Evolutionary conservation across 768 basidiomycete genomes (phyloP).

Genomic region (Crassisporium funariophilum): DNA sequence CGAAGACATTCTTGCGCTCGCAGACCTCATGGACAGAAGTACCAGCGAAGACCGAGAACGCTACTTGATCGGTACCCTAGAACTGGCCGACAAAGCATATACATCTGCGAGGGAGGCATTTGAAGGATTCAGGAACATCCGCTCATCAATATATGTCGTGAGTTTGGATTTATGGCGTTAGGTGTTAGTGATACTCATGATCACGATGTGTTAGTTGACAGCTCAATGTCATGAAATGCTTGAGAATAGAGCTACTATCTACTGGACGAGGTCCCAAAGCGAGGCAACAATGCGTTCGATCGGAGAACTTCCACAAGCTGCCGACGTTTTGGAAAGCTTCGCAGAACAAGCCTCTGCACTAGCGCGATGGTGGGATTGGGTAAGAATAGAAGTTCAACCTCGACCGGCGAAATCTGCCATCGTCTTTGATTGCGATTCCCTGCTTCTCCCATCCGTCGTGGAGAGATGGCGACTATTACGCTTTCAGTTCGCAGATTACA

Average conservation of each 20-base stretch:
- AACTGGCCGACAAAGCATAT: constrained; percentile 17
- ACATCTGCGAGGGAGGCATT: constrained; percentile 13
- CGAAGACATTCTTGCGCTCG: constrained; percentile 16
- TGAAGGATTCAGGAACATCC: constrained; percentile 12
- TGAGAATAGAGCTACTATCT: too few relatives aligned
- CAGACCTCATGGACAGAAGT: constrained; percentile 9
- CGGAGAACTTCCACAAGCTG: constrained; percentile 8
- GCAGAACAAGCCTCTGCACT: constrained; percentile 12
- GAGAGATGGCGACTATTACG: constrained; percentile 15
- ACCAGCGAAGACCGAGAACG: constrained; percentile 11
- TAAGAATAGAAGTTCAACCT: constrained; percentile 11
- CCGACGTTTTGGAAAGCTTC: constrained; percentile 14
- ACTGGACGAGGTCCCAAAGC: too few relatives aligned
- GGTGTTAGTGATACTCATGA: too few relatives aligned
- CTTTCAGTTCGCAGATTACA: constrained; percentile 18
- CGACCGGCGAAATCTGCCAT: constrained; percentile 5
- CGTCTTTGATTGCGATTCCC: constrained; percentile 13
- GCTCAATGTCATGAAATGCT: too few relatives aligned
- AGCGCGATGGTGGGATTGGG: constrained; percentile 22
- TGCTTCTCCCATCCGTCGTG: constrained; percentile 10
- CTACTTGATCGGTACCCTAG: constrained; percentile 16
- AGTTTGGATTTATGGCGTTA: too few relatives aligned
- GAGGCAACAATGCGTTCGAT: too few relatives aligned
- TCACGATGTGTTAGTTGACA: too few relatives aligned
- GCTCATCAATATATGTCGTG: constrained; percentile 13